Evolutionary conservation across 139 green algal species (phyloP).

Genomic region (Chlorella vulgaris): DNA sequence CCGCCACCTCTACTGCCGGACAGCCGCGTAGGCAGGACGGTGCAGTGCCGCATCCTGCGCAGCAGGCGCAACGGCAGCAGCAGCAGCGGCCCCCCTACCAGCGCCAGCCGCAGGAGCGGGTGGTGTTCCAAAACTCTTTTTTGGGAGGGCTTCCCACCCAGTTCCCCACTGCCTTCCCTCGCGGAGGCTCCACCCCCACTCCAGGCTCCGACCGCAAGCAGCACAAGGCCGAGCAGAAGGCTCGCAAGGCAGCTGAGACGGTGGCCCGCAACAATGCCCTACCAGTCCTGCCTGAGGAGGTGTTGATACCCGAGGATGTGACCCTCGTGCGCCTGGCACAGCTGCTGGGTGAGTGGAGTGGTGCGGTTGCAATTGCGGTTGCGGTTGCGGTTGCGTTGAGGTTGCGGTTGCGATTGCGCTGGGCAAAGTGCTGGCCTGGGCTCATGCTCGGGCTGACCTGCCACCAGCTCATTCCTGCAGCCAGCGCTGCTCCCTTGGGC

Average conservation of each 20-base stretch:
- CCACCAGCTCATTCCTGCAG: too few species aligned
- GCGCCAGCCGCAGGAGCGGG: neutral
- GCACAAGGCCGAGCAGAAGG: neutral
- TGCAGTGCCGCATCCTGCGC: neutral
- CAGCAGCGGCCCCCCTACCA: neutral
- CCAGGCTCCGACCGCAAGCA: neutral
- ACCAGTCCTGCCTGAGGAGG: neutral
- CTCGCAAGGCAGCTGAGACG: neutral
- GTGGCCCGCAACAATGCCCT: neutral
- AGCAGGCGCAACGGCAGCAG: neutral
- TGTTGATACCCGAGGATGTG: conserved; percentile 50
- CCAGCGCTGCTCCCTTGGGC: too few species aligned
- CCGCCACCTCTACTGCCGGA: neutral
- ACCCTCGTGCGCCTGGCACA: conserved; percentile 47
- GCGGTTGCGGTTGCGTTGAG: too few species aligned
- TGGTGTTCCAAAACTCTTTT: conserved; percentile 11
- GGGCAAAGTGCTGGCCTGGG: too few species aligned
- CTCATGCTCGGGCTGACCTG: too few species aligned
- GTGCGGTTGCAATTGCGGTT: neutral
- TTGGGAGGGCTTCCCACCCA: neutral
- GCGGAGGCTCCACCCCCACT: neutral
- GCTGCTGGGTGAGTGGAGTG: conserved; percentile 44
- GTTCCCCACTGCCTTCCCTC: conserved; percentile 13
- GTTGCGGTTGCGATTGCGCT: too few species aligned
- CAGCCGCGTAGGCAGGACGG: neutral